Evolutionary conservation across 108 stramenopile species (phyloP), one percentile per base, ranked within the genome.

Genomic region (Schizochytrium sp.): DNA sequence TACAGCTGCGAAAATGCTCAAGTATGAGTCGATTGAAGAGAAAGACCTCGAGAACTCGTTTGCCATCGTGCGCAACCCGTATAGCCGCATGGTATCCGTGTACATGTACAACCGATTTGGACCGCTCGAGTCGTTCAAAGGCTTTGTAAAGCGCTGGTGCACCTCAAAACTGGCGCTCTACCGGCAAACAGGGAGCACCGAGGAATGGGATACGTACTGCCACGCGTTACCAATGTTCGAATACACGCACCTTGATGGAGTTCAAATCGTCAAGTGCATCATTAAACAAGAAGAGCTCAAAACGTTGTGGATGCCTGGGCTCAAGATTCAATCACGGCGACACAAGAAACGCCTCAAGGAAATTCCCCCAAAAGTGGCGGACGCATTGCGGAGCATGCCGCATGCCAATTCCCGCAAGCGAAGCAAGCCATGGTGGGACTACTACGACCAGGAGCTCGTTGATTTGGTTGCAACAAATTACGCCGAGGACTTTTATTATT

Each of bases 21-120:
- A 91, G 45, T 91, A 95, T 60, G 93, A 88, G 44, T 91, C 92
- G 23, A 88, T 90, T 14, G 89, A 95, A 25, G 88, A 92, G 89
- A 87, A 92, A 87, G 93, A 94, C 57, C 58, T 87, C 14, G 92
- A 91, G 5, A 91, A 92, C 47, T 89, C 90, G 16, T 72, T 95
- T 12, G 94, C 94, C 91, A 94, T 95, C 63, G 94, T 95, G 5
- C 88, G 94, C 18, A 94, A 95, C 71, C 95, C 94, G 8, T 95
- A 95, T 88, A 88, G 90, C 51, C 92, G 94, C 59, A 95, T 95
- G 94, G 93, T 95, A 4, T 91, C 90, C 91, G 91, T 95, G 43
- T 95, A 95, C 60, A 93, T 91, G 44, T 95, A 95, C 90, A 95
- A 95, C 72, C 89, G 93, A 5, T 94, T 93, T 71, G 93, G 93